A percentile compares a stretch with the other conserved stretches of the same genome.
These are phyloP conservation scores for Termitomyces sp. DNA, from an alignment of 768 basidiomycete genomes.

Conservation along the genomic window DNA sequence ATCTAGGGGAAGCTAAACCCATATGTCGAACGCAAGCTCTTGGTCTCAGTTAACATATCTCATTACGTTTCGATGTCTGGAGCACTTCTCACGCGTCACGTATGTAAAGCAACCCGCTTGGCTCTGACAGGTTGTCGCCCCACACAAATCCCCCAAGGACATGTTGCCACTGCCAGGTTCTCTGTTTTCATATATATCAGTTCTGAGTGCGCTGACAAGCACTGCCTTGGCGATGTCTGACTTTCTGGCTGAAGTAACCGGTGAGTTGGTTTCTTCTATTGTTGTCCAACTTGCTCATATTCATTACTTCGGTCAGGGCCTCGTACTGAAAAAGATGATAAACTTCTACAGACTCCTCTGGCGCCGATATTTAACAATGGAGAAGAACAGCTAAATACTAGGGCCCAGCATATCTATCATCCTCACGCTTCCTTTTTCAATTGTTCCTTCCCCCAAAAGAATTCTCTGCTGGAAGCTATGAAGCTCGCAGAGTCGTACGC, in stretches of 20 bases:
- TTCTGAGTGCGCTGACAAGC: background rate
- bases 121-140: too few relatives aligned
- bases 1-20: background rate
- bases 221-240: background rate
- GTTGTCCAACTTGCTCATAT: background rate
- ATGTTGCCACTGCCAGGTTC: background rate
- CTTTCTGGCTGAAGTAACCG: background rate
- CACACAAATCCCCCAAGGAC: background rate
- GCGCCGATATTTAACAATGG: too few relatives aligned
- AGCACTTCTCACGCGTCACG: background rate
- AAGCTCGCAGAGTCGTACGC: slow-evolving; percentile 36
- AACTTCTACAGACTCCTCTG: background rate
- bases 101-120: background rate
- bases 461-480: slow-evolving; percentile 26
- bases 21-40: background rate
- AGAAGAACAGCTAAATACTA: background rate
- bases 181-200: background rate
- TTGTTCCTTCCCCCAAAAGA: slow-evolving; percentile 28
- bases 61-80: background rate
- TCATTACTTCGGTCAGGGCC: background rate
- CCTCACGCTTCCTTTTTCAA: slow-evolving; percentile 27
- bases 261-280: background rate
- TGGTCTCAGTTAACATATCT: background rate
- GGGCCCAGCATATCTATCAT: slow-evolving; percentile 4
- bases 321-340: background rate